Conservation (phyloP, 495 filamentous ascomycete species). For the Viridothelium virens region DNA sequence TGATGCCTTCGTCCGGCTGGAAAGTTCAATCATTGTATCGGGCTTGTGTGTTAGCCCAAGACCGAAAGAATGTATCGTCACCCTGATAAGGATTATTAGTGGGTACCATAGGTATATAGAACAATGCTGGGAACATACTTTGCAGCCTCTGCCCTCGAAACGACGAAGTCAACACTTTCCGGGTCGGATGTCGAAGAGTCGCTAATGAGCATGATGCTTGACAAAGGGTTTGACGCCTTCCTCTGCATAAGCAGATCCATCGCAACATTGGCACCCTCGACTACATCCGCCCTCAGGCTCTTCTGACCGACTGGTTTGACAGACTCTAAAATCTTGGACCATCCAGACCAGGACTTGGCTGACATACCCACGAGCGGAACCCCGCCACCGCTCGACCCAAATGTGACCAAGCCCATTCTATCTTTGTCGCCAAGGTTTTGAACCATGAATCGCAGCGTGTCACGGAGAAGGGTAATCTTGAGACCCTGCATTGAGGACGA, state of each 20-base stretch:
- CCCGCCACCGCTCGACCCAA: slow-evolving; percentile 88
- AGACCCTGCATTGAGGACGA: slow-evolving; percentile 98
- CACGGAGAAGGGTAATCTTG: slow-evolving; percentile 93
- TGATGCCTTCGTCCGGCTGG: slow-evolving; percentile 88
- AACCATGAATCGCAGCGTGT: slow-evolving; percentile 88
- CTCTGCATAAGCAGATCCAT: slow-evolving; percentile 99
- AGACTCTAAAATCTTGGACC: slow-evolving; percentile 77
- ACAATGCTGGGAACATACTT: slow-evolving; percentile 56
- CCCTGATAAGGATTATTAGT: slow-evolving; percentile 43
- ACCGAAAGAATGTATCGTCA: slow-evolving; percentile 93
- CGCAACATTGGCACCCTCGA: slow-evolving; percentile 95
- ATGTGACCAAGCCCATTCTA: slow-evolving; percentile 95
- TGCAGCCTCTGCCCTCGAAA: slow-evolving; percentile 93
- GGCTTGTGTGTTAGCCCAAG: slow-evolving; percentile 96
- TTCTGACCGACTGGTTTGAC: slow-evolving; percentile 94
- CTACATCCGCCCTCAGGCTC: slow-evolving; percentile 91
- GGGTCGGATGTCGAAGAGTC: slow-evolving; percentile 96
- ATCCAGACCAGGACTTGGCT: slow-evolving; percentile 85
- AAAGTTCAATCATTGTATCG: slow-evolving; percentile 96
- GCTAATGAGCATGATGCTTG: slow-evolving; percentile 94
- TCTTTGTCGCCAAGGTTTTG: slow-evolving; percentile 86
- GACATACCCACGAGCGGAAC: slow-evolving; percentile 98
- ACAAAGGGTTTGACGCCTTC: slow-evolving; percentile 91
- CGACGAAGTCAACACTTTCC: slow-evolving; percentile 96
- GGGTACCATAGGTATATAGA: not conserved